Evolutionary conservation across 1,139 yeast genomes (phyloP).

Genomic region (Saccharomyces hybrid): DNA sequence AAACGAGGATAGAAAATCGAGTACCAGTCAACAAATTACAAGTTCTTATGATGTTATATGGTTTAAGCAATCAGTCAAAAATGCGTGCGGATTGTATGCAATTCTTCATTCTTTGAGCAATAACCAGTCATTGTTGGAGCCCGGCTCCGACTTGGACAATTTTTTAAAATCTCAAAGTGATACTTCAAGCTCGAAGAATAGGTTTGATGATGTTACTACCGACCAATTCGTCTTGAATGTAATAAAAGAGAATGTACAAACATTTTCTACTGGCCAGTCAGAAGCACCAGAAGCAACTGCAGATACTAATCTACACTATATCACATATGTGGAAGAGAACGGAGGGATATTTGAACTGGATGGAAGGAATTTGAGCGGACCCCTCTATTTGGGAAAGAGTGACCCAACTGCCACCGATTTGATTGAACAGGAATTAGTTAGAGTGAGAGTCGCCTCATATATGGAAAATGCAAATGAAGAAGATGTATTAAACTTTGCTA

Average conservation of each 20-base stretch:
- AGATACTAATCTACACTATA: slow-evolving; percentile 67
- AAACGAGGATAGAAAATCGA: slow-evolving; percentile 37
- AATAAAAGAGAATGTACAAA: slow-evolving; percentile 16
- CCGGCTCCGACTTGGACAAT: slow-evolving; percentile 30
- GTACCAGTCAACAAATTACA: slow-evolving; percentile 36
- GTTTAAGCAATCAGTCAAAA: slow-evolving; percentile 78
- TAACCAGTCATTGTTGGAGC: slow-evolving; percentile 22
- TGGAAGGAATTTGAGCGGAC: slow-evolving; percentile 71
- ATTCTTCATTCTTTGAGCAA: slow-evolving; percentile 70
- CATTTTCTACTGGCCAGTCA: slow-evolving; percentile 55
- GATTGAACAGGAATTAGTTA: slow-evolving; percentile 45
- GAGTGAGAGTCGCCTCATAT: slow-evolving; percentile 55
- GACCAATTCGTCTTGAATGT: slow-evolving; percentile 24
- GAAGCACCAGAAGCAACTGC: slow-evolving; percentile 68
- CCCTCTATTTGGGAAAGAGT: slow-evolving; percentile 54
- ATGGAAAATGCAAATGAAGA: slow-evolving; percentile 54
- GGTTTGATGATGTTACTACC: slow-evolving; percentile 53
- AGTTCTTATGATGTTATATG: slow-evolving; percentile 39
- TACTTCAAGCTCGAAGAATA: slow-evolving; percentile 15
- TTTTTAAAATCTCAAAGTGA: slow-evolving; percentile 25
- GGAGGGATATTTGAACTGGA: slow-evolving; percentile 76
- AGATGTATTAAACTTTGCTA: slow-evolving; percentile 56
- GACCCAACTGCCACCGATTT: slow-evolving; percentile 38
- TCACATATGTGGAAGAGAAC: slow-evolving; percentile 56
- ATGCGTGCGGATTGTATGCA: slow-evolving; percentile 93